Evolutionary conservation across 441 rosid genomes (phyloP), one percentile per base, ranked within the genome.

Genomic region (Euphorbia schlechtendalii): DNA sequence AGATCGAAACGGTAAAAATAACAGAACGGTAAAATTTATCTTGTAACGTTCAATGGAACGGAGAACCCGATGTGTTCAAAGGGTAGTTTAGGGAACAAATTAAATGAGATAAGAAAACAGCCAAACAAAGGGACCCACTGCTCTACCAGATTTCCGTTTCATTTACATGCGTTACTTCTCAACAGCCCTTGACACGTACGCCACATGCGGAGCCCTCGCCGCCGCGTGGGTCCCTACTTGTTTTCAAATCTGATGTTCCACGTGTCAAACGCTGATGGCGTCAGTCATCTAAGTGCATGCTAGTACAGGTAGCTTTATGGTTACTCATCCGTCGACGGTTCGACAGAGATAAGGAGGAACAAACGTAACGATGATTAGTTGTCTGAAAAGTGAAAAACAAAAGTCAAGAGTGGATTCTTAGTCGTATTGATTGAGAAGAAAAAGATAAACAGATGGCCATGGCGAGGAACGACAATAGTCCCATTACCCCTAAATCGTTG

Each of bases 401-500:
- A 56, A 45, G 65, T 61, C 55, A 45, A n/a, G 52, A 61, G 49
- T 17, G 54, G 18, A 40, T 45, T 61, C 65, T 20, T 7, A 22
- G 14, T 41, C 18, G 21, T 27, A 52, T 18, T 9, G 3, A 53
- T 15, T 11, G 32, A n/a, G 21, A 18, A 20, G 25, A 27, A 36
- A 46, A 67, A 14, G 22, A 43, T 57, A 18, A 27, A 69, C 8
- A 28, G 52, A 64, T 12, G 30, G 60, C 45, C 13, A 67, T 22
- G 75, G 58, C 40, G 53, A 25, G n/a, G 43, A 73, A 56, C 69
- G 79, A 68, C 45, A 81, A 65, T 8, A 73, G 60, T 28, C 78
- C 58, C 3, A 78, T 41, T 63, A 73, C 77, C 65, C 82, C 80
- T 57, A 76, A 77, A 73, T 57, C 79, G 54, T 27, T 74, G 71